phyloP scores from a whole-genome alignment of 2,329 filamentous ascomycete species.

The Blastomyces emzantsi region DNA sequence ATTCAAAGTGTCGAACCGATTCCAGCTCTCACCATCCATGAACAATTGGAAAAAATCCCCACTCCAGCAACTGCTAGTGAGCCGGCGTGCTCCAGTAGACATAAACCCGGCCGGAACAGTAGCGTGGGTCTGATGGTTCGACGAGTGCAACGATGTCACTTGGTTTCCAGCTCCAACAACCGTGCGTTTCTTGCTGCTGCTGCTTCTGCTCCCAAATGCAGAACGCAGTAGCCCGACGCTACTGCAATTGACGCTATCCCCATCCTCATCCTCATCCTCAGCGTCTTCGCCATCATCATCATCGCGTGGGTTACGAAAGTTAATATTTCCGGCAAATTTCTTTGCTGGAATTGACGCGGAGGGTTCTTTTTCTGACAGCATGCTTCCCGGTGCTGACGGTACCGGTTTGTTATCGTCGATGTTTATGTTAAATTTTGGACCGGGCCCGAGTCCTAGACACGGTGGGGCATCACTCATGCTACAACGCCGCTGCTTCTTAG shows the following conservation, averaged over 20 bases:
- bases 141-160: not conserved
- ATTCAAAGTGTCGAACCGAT: constrained; percentile 22
- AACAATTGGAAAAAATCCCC: constrained; percentile 18
- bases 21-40: constrained; percentile 26
- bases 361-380: not conserved
- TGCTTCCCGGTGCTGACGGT: not conserved
- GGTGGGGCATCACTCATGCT: constrained; percentile 23
- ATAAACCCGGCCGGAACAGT: not conserved
- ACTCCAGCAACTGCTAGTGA: not conserved
- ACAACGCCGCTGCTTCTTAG: constrained; percentile 18
- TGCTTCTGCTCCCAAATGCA: constrained; percentile 8
- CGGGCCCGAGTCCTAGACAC: constrained; percentile 11
- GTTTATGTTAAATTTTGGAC: not conserved
- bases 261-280: not conserved
- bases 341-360: not conserved
- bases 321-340: not conserved
- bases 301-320: not conserved
- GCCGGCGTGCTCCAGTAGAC: not conserved
- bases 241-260: not conserved
- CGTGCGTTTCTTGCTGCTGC: constrained; percentile 3
- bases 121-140: not conserved
- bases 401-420: not conserved
- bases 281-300: not conserved
- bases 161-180: not conserved
- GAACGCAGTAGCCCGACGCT: constrained; percentile 12